Percentiles rank a stretch among this genome's conserved stretches.
Conservation (phyloP, 73 alveolate species). For the Paramecium caudatum region DNA sequence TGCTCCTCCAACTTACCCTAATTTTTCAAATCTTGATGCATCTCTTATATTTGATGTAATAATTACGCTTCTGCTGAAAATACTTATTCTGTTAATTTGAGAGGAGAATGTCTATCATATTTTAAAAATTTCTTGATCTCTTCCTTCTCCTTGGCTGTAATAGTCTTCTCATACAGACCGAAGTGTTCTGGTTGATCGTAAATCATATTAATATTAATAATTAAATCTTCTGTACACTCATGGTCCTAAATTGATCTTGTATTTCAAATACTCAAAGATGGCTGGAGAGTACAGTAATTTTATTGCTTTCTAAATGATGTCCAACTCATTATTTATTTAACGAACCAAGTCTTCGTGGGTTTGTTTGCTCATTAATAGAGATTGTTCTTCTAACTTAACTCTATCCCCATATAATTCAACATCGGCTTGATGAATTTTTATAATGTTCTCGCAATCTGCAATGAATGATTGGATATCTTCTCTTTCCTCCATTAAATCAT, state of each 20-base stretch:
- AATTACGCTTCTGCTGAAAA: conserved; percentile 64
- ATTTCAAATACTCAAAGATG: conserved; percentile 58
- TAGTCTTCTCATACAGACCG: conserved; percentile 36
- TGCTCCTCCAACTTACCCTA: conserved; percentile 62
- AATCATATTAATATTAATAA: conserved; percentile 37
- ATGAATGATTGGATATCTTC: conserved; percentile 55
- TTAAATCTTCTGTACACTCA: conserved; percentile 52
- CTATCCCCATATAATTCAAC: conserved; percentile 54
- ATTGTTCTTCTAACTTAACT: conserved; percentile 6
- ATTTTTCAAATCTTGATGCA: conserved; percentile 51
- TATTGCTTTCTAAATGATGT: conserved; percentile 47
- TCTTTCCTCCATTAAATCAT: conserved; percentile 60
- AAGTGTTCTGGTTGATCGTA: conserved; percentile 73
- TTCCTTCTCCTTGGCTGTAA: conserved; percentile 60
- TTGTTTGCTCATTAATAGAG: conserved; percentile 22
- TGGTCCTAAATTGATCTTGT: conserved; percentile 52
- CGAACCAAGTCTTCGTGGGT: conserved; percentile 59
- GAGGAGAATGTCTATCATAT: conserved; percentile 65
- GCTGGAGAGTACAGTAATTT: conserved; percentile 61
- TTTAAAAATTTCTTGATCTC: conserved; percentile 28
- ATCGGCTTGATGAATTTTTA: conserved; percentile 60
- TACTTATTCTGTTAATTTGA: conserved; percentile 44
- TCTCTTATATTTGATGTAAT: conserved; percentile 4
- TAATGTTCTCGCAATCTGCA: conserved; percentile 62
- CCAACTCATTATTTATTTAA: conserved; percentile 65